These are phyloP conservation scores for Pichia cephalocereana DNA, from an alignment of 805 yeast genomes.

Conservation along the genomic window DNA sequence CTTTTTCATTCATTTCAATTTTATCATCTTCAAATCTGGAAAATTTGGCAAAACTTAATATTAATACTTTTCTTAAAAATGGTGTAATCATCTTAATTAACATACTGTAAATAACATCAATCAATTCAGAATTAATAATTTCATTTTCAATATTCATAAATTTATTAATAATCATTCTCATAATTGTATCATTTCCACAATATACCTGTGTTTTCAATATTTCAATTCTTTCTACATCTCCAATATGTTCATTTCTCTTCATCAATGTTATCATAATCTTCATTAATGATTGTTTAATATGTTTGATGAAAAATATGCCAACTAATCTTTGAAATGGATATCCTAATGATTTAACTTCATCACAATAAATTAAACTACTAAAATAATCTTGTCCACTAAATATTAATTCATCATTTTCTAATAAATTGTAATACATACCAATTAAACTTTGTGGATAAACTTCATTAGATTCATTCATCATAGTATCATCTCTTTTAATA, in stretches of 20 bases:
- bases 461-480: conserved; percentile 12
- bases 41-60: conserved; percentile 33
- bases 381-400: conserved; percentile 40
- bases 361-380: conserved; percentile 39
- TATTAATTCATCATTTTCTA: conserved; percentile 27
- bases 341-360: conserved; percentile 39
- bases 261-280: conserved; percentile 14
- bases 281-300: conserved; percentile 39
- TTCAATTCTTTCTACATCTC: neutral
- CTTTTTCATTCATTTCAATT: conserved; percentile 7
- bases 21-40: conserved; percentile 2
- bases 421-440: conserved; percentile 49
- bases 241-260: neutral
- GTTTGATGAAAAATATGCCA: conserved; percentile 41
- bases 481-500: conserved; percentile 17
- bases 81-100: conserved; percentile 50
- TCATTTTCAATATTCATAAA: neutral
- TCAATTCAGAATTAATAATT: conserved; percentile 16
- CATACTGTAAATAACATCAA: conserved; percentile 42
- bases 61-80: conserved; percentile 53
- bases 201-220: neutral
- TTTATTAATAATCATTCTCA: neutral
- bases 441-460: conserved; percentile 23
- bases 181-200: neutral
- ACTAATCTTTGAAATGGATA: conserved; percentile 39